Percentiles rank a stretch among this genome's conserved stretches.
phyloP scores from a whole-genome alignment of 1,284 basidiomycete genomes.

The Sporisorium sorghi region DNA sequence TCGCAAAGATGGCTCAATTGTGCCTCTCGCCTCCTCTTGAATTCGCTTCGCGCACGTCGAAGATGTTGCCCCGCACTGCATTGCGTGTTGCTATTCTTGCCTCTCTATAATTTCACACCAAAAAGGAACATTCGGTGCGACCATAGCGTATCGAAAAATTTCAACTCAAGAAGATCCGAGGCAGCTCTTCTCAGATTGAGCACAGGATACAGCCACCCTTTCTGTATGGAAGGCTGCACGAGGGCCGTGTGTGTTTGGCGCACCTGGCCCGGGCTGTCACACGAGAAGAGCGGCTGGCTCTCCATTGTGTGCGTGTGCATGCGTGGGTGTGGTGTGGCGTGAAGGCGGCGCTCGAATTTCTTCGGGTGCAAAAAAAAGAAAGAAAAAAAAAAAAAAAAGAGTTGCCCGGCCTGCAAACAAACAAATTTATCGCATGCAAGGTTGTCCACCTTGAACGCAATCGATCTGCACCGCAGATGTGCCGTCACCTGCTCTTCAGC shows the following conservation, averaged over 20 bases:
- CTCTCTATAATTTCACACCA: not conserved
- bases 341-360: conserved; percentile 4
- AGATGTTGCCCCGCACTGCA: not conserved
- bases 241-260: not conserved
- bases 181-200: too few relatives aligned
- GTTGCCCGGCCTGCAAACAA: not conserved
- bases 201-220: too few relatives aligned
- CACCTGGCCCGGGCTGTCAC: not conserved
- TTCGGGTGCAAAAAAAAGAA: not conserved
- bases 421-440: conserved; percentile 5
- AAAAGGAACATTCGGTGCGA: conserved; percentile 1
- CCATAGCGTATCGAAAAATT: too few relatives aligned
- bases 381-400: not conserved
- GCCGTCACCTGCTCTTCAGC: too few relatives aligned
- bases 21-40: not conserved
- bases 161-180: not conserved
- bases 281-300: not conserved
- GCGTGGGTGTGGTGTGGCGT: conserved; percentile 1
- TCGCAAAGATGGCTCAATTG: too few relatives aligned
- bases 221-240: not conserved
- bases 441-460: not conserved
- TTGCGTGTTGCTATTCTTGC: not conserved
- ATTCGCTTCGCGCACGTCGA: not conserved
- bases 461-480: conserved; percentile 3
- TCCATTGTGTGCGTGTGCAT: too few relatives aligned